Percentiles rank a stretch among this genome's conserved stretches.
phyloP scores from a whole-genome alignment of 2,329 filamentous ascomycete species.

The Sporothrix mexicana region DNA sequence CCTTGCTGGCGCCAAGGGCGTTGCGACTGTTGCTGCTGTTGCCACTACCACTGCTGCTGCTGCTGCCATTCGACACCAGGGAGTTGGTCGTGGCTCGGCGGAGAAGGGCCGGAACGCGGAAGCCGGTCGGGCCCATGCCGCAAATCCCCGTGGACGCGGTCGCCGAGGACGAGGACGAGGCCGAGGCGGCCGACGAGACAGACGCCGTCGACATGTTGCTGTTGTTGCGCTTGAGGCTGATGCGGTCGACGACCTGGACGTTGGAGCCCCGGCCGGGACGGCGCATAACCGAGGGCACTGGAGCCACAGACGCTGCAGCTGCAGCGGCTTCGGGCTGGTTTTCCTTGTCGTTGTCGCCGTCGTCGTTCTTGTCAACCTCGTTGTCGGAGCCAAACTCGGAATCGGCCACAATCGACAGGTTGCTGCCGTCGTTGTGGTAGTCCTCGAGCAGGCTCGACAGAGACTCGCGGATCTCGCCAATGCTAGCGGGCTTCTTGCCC shows the following conservation, averaged over 20 bases:
- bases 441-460: constrained; percentile 84
- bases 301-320: no score
- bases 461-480: constrained; percentile 82
- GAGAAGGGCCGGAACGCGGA: constrained; percentile 74
- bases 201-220: constrained; percentile 41
- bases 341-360: constrained; percentile 49
- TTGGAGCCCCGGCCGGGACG: constrained; percentile 43
- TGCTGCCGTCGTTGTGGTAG: constrained; percentile 54
- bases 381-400: constrained; percentile 52
- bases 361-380: constrained; percentile 44
- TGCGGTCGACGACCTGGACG: constrained; percentile 74
- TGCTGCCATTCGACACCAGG: constrained; percentile 49
- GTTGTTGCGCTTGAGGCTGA: constrained; percentile 66
- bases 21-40: constrained; percentile 39
- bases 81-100: constrained; percentile 75
- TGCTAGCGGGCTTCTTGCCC: constrained; percentile 71
- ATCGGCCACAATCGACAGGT: constrained; percentile 54
- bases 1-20: constrained; percentile 35
- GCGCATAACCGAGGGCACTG: constrained; percentile 39
- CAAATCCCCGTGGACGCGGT: constrained; percentile 41
- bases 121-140: constrained; percentile 48
- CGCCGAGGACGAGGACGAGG: constrained; percentile 43
- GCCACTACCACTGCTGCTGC: constrained; percentile 46
- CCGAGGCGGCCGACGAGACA: constrained; percentile 29
- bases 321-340: constrained; percentile 3